Evolutionary conservation across 306 rosid species (phyloP), one percentile per base, ranked within the genome.

Genomic region (Senna siamea): DNA sequence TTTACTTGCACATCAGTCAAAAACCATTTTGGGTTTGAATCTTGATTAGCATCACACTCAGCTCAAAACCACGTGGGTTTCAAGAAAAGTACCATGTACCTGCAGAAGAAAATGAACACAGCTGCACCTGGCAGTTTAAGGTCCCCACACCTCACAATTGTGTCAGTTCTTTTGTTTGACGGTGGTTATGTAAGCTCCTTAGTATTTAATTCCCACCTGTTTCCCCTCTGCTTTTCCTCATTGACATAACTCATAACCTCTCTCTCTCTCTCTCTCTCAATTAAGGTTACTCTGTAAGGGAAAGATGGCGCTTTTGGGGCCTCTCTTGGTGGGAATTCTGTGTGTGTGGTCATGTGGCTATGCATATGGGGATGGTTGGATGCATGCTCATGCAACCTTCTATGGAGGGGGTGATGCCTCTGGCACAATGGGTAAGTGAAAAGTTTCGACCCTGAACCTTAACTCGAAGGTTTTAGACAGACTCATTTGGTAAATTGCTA

Each of bases 401-500:
- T 90, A 90, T 64, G 96, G 96, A 4, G 96, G 96, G 2, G 93
- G 93, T 30, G 96, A 88, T 74, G 96, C 96, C 19, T 73, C 96
- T 60, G 96, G 93, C 10, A 90, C 96, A 47, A 88, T 90, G 93
- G 96, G 89, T 90, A 82, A 23, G 82, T 81, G 40, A 0, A 50
- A 60, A 26, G 19, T 19, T 62, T 48, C 1, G 13, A 41, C 40
- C 47, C 7, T 41, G 47, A 41, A 41, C 30, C 3, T 26, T 26
- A 41, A 7, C 0, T 41, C 6, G 0, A 8, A 18, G 12, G 30
- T 63, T 74, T 63, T 50, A 43, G 58, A 2, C 9, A 38, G 58
- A 15, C 6, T 2, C 60, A 22, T 60, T 76, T 67, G 15, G 54
- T 69, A 34, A 7, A 50, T 56, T 41, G 11, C 6, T 41, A 41